A percentile compares a stretch with the other conserved stretches of the same genome.
phyloP scores from a whole-genome alignment of 1,284 basidiomycete species.

The Bjerkandera adusta region DNA sequence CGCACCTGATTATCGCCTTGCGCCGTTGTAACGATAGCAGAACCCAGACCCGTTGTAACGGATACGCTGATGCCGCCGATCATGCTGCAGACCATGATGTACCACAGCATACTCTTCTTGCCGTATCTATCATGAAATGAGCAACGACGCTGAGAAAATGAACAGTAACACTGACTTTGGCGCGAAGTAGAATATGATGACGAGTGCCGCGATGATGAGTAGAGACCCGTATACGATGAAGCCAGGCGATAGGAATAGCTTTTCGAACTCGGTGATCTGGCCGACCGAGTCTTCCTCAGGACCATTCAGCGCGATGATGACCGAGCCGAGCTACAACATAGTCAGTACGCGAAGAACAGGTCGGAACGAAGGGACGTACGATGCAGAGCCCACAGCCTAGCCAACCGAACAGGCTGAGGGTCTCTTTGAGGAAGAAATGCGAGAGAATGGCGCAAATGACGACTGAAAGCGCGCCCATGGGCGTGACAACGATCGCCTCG shows the following conservation, averaged over 20 bases:
- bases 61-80: constrained; percentile 97
- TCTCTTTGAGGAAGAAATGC: constrained; percentile 92
- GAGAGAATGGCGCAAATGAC: constrained; percentile 94
- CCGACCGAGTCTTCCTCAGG: constrained; percentile 81
- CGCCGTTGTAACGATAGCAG: constrained; percentile 86
- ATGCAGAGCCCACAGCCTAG: constrained; percentile 89
- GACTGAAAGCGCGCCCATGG: constrained; percentile 93
- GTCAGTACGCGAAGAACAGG: not conserved
- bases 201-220: constrained; percentile 60
- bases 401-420: constrained; percentile 91
- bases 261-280: constrained; percentile 78
- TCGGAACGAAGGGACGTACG: constrained; percentile 39
- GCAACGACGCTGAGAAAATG: not conserved
- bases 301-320: constrained; percentile 82
- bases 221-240: constrained; percentile 80
- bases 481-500: constrained; percentile 90
- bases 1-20: constrained; percentile 83
- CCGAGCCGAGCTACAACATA: constrained; percentile 71
- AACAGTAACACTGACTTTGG: constrained; percentile 49
- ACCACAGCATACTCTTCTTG: constrained; percentile 94
- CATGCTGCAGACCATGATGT: constrained; percentile 92
- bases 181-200: constrained; percentile 78
- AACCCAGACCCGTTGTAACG: constrained; percentile 92
- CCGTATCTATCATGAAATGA: constrained; percentile 58
- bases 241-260: constrained; percentile 83